A percentile compares a stretch with the other conserved stretches of the same genome.
Evolutionary conservation across 495 filamentous ascomycete species (phyloP).

Genomic region (Neurospora discreta): DNA sequence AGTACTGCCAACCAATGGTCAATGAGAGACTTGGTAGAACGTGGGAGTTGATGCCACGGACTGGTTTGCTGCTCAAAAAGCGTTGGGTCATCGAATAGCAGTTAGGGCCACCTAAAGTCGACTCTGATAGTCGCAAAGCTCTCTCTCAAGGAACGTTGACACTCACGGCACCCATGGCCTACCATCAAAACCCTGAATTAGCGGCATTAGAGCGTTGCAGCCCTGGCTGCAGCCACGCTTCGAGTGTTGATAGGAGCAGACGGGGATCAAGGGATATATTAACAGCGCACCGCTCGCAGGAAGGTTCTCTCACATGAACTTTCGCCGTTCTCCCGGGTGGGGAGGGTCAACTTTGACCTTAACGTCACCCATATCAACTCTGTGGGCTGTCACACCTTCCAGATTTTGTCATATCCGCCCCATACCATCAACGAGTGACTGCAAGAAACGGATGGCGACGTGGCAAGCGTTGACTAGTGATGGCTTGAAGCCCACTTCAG

Average conservation of each 20-base stretch:
- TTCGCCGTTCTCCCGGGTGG: constrained; percentile 3
- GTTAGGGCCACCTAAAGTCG: background rate
- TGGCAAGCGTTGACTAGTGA: constrained; percentile 22
- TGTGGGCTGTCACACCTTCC: background rate
- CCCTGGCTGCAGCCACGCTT: constrained; percentile 12
- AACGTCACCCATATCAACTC: background rate
- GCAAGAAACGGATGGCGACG: constrained; percentile 10
- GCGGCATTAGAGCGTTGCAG: background rate
- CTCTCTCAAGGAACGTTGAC: background rate
- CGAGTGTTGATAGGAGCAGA: constrained; percentile 3
- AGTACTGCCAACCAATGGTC: background rate
- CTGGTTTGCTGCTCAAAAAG: background rate
- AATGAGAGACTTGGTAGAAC: background rate
- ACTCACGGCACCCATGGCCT: background rate
- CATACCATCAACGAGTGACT: background rate
- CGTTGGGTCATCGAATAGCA: background rate
- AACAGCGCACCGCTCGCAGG: constrained; percentile 14
- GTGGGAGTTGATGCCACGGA: background rate
- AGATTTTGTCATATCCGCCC: background rate
- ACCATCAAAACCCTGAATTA: background rate
- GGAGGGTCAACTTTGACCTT: background rate
- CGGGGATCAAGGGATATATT: background rate
- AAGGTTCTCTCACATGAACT: constrained; percentile 23
- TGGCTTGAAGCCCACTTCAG: constrained; percentile 4
- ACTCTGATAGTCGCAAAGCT: background rate